A percentile compares a stretch with the other conserved stretches of the same genome.
Evolutionary conservation across 2,329 filamentous ascomycete species (phyloP).

Genomic region (Bipolaris sorokiniana): DNA sequence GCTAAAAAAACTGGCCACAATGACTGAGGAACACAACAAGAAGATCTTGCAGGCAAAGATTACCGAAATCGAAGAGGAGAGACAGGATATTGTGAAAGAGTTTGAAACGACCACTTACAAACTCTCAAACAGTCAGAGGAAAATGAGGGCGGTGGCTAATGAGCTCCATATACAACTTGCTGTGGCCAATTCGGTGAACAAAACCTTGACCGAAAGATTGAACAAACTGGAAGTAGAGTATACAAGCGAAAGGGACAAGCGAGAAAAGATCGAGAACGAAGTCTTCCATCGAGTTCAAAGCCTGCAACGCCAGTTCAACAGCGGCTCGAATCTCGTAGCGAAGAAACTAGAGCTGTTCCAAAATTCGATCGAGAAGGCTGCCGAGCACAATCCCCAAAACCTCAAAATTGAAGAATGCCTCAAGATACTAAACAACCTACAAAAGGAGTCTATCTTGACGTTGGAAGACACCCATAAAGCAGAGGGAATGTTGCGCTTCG

Average conservation of each 20-base stretch:
- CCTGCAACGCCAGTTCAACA: slow-evolving; percentile 22
- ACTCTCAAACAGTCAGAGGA: slow-evolving; percentile 18
- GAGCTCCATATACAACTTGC: slow-evolving; percentile 23
- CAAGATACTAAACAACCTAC: slow-evolving; percentile 22
- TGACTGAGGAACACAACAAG: slow-evolving; percentile 21
- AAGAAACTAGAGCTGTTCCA: slow-evolving; percentile 25
- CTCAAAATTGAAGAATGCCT: slow-evolving; percentile 27
- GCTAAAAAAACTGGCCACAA: slow-evolving; percentile 17
- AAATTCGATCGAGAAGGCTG: slow-evolving; percentile 11
- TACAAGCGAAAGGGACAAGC: slow-evolving; percentile 30
- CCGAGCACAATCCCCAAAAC: slow-evolving; percentile 2
- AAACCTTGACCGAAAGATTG: slow-evolving; percentile 19
- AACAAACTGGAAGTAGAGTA: slow-evolving; percentile 15
- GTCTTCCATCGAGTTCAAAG: slow-evolving; percentile 23
- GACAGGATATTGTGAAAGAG: slow-evolving; percentile 18
- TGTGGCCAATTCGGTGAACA: slow-evolving; percentile 21
- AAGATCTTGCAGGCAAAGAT: slow-evolving; percentile 24
- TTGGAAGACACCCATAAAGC: slow-evolving; percentile 28
- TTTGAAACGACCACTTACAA: slow-evolving; percentile 18
- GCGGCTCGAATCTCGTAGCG: slow-evolving; percentile 14
- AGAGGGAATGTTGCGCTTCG: slow-evolving; percentile 30
- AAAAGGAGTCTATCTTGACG: slow-evolving; percentile 25
- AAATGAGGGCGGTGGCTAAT: slow-evolving; percentile 22
- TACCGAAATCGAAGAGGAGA: slow-evolving; percentile 31
- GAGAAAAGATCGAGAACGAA: slow-evolving; percentile 31